These are phyloP conservation scores for Apiospora phragmitis DNA, from an alignment of 2,329 filamentous ascomycete genomes.

Conservation along the genomic window DNA sequence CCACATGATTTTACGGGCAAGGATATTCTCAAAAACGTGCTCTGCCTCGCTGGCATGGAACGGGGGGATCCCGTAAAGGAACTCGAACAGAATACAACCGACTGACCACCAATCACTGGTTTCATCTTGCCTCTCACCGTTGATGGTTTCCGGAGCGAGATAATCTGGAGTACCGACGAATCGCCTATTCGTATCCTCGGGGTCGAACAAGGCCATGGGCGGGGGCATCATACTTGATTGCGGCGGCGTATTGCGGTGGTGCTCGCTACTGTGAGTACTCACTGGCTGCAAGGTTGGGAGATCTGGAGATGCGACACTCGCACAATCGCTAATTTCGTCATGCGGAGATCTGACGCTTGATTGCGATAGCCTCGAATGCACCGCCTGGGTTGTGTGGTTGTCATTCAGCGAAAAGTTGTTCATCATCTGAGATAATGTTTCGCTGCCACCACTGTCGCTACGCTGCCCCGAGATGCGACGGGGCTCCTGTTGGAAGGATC, in stretches of 20 bases:
- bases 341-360: conserved; percentile 59
- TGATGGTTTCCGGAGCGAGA: conserved; percentile 93
- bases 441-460: conserved; percentile 91
- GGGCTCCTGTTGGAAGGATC: conserved; percentile 57
- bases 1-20: conserved; percentile 89
- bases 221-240: conserved; percentile 78
- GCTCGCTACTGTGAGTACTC: conserved; percentile 46
- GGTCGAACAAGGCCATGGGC: conserved; percentile 93
- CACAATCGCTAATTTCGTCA: conserved; percentile 74
- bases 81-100: conserved; percentile 98
- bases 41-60: conserved; percentile 92
- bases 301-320: conserved; percentile 76
- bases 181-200: conserved; percentile 85
- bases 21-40: conserved; percentile 94
- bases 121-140: conserved; percentile 92
- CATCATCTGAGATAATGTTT: conserved; percentile 81
- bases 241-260: conserved; percentile 61
- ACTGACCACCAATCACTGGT: conserved; percentile 99
- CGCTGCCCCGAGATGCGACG: conserved; percentile 76
- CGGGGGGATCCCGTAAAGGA: conserved; percentile 87
- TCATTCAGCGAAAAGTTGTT: conserved; percentile 76
- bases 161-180: conserved; percentile 98
- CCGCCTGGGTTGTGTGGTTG: conserved; percentile 35
- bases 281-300: conserved; percentile 63
- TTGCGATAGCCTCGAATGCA: conserved; percentile 25